phyloP scores from a whole-genome alignment of 257 asterid genomes.

The Avicennia marina region DNA sequence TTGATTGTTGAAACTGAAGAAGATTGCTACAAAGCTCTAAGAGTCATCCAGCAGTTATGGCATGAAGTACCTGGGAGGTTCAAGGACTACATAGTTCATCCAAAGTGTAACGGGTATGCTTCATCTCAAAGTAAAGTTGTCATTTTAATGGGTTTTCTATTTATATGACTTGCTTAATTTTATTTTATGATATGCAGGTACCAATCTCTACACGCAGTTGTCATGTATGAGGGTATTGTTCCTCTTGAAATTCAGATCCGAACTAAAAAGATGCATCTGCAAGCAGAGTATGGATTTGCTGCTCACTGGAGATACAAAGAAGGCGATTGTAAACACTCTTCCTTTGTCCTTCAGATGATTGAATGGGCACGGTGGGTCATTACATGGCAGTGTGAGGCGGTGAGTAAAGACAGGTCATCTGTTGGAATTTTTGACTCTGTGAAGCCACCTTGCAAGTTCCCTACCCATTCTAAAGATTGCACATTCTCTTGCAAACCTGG shows the following conservation, averaged over 20 bases:
- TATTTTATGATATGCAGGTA: constrained; percentile 45
- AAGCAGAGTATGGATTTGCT: constrained; percentile 93
- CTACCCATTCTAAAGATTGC: constrained; percentile 73
- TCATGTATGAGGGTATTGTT: constrained; percentile 56
- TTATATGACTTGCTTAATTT: too few relatives aligned
- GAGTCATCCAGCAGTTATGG: constrained; percentile 78
- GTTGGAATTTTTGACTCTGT: constrained; percentile 34
- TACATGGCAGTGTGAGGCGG: constrained; percentile 88
- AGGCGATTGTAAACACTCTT: constrained; percentile 69
- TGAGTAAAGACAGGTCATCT: constrained; percentile 47
- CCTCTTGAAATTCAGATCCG: constrained; percentile 96
- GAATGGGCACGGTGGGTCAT: constrained; percentile 99
- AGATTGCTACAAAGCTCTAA: constrained; percentile 84
- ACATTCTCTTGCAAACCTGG: constrained; percentile 64
- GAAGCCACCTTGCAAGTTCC: constrained; percentile 64
- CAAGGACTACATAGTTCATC: constrained; percentile 76
- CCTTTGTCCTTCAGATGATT: constrained; percentile 91
- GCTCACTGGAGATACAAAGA: constrained; percentile 99
- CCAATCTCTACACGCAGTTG: constrained; percentile 87
- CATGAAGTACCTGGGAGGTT: constrained; percentile 74
- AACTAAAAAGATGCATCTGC: constrained; percentile 94
- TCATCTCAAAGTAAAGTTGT: neutral
- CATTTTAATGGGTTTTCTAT: constrained; percentile 9
- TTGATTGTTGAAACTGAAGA: constrained; percentile 81
- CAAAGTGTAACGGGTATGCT: constrained; percentile 85